phyloP scores from a whole-genome alignment of 2,329 filamentous ascomycete species.

The Claviceps purpurea region DNA sequence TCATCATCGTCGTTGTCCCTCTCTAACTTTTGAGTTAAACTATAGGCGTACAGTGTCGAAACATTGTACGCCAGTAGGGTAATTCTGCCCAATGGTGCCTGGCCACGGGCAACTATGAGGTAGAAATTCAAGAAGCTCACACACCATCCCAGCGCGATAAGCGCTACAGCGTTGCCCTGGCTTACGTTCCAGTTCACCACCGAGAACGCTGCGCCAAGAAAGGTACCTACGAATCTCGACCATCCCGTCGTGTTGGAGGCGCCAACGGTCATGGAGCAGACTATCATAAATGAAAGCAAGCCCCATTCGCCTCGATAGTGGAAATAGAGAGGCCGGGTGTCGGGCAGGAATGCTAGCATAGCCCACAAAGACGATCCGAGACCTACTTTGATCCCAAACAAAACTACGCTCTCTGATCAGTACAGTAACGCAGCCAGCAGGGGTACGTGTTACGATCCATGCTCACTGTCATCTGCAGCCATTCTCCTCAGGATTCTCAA shows the following conservation, averaged over 20 bases:
- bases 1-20: constrained; percentile 64
- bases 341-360: constrained; percentile 64
- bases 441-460: background rate
- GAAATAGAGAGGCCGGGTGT: constrained; percentile 61
- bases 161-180: constrained; percentile 52
- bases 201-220: constrained; percentile 61
- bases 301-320: constrained; percentile 91
- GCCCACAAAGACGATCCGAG: constrained; percentile 74
- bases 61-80: constrained; percentile 90
- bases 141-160: constrained; percentile 65
- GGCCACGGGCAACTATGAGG: constrained; percentile 65
- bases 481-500: constrained; percentile 30
- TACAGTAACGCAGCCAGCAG: background rate
- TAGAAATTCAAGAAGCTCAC: constrained; percentile 71
- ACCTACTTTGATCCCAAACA: constrained; percentile 79
- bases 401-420: constrained; percentile 20
- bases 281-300: constrained; percentile 87
- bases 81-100: constrained; percentile 77
- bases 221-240: constrained; percentile 69
- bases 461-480: constrained; percentile 34
- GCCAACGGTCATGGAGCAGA: constrained; percentile 89
- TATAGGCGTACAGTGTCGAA: constrained; percentile 80
- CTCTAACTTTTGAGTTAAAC: constrained; percentile 59
- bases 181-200: constrained; percentile 63
- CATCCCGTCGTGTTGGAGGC: constrained; percentile 81